A percentile compares a stretch with the other conserved stretches of the same genome.
phyloP scores from a whole-genome alignment of 2,329 filamentous ascomycete species.

The Colletotrichum gigasporum region DNA sequence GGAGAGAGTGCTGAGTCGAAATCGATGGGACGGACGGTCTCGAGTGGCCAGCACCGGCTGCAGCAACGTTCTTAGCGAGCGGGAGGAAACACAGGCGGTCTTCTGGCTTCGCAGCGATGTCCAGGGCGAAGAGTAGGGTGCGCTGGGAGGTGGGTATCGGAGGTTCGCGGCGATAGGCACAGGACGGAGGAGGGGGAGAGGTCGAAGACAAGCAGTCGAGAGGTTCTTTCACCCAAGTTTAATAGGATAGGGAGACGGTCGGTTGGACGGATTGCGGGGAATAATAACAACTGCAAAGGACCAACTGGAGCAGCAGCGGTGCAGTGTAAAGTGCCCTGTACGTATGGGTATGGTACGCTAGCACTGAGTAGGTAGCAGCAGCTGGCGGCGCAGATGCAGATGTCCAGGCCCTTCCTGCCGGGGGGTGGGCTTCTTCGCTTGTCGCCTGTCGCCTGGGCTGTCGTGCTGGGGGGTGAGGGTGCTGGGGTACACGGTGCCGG shows the following conservation, averaged over 20 bases:
- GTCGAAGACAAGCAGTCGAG: conserved; percentile 9
- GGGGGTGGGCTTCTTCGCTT: conserved; percentile 15
- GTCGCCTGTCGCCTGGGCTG: background rate
- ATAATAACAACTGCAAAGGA: background rate
- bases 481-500: too few species aligned
- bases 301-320: background rate
- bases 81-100: background rate
- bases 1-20: background rate
- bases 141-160: background rate
- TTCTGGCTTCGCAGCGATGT: background rate
- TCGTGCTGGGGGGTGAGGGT: background rate
- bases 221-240: conserved; percentile 13
- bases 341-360: background rate
- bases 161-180: conserved; percentile 1
- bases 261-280: conserved; percentile 18
- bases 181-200: background rate
- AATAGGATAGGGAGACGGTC: conserved; percentile 7
- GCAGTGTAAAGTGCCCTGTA: background rate
- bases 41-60: conserved; percentile 6
- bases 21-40: conserved; percentile 15
- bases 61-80: conserved; percentile 1
- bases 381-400: background rate
- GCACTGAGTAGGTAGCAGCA: background rate
- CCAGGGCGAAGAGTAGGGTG: background rate
- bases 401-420: conserved; percentile 3